Base-by-base conservation (phyloP, 805 yeast genomes). In the Candida odintsovae region DNA sequence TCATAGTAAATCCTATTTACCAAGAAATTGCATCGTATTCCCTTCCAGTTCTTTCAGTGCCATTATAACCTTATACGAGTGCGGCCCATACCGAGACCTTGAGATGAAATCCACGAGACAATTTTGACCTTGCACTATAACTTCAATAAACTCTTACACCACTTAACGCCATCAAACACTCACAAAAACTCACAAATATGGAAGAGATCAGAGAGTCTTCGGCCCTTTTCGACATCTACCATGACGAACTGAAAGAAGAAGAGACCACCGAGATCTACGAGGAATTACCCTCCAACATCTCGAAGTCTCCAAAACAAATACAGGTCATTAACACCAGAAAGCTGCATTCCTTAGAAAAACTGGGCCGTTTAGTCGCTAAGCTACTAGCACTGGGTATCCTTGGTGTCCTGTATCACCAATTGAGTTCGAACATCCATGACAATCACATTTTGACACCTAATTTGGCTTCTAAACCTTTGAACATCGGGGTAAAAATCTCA, bases 381-480 rank as follows among this genome's bases (percentile, higher is more conserved):
- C 28, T 56, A 4, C 19, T 52, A 2, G 45, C 65, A 3, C 54
- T 74, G 23, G 70, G 77, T 10, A 47, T 64, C 5, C 68, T 75
- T 25, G 86, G 87, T 11, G 74, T 72, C 43, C 54, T 75, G 8
- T 80, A 78, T 60, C 75, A 80, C 56, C 76, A 69, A 50, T 62
- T 81, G 36, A 72, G 79, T 11, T 71, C 68, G 44, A 77, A 77
- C 52, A 66, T 80, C 46, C 78, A 77, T 58, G 75, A 66, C 51
- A 72, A 71, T 45, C 82, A 76, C 52, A 68, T 70, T 41, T 65
- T 69, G 37, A 73, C 67, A 16, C 66, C 68, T 12, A 61, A 66
- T 37, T 55, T 72, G 47, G 65, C 76, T 16, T 65, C 69, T 39
- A 67, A 66, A 56, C 79, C 75, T 43, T 67, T 65, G 55, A 65